Evolutionary conservation across 345 rosid genomes (phyloP).

Genomic region (Linum lewisii): DNA sequence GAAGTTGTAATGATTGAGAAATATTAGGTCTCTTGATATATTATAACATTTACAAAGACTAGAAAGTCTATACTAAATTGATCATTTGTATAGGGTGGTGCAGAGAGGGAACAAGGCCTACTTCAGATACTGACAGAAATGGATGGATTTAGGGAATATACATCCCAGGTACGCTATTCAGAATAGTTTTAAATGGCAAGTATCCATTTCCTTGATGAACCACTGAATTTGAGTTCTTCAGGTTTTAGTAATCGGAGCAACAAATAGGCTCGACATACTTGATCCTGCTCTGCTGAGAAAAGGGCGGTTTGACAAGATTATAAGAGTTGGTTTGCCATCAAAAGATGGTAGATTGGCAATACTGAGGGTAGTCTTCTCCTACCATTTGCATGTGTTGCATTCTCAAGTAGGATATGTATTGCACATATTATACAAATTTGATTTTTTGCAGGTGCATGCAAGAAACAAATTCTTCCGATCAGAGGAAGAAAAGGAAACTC

Average conservation of each 20-base stretch:
- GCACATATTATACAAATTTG: constrained; percentile 11
- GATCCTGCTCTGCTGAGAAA: constrained; percentile 95
- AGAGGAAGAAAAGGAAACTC: constrained; percentile 62
- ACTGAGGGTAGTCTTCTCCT: constrained; percentile 44
- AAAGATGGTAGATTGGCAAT: constrained; percentile 90
- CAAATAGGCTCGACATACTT: constrained; percentile 89
- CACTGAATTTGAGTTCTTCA: constrained; percentile 29
- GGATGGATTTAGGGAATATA: constrained; percentile 92
- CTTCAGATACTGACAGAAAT: constrained; percentile 96
- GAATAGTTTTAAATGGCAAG: constrained; percentile 6
- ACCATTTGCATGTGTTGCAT: not conserved
- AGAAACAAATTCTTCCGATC: constrained; percentile 82
- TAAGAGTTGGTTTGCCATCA: constrained; percentile 92
- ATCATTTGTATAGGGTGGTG: constrained; percentile 66
- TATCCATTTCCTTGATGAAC: constrained; percentile 7
- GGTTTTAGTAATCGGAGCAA: constrained; percentile 95
- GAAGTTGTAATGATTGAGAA: not conserved
- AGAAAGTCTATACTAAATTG: not conserved
- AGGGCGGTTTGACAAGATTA: constrained; percentile 94
- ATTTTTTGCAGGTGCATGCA: constrained; percentile 68
- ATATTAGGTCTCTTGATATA: no score
- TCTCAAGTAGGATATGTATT: constrained; percentile 7
- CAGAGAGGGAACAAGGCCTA: constrained; percentile 95
- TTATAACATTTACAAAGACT: not conserved
- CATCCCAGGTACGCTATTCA: constrained; percentile 58